Evolutionary conservation across 1,284 basidiomycete genomes (phyloP).

Genomic region (Veloboletus limbatus): DNA sequence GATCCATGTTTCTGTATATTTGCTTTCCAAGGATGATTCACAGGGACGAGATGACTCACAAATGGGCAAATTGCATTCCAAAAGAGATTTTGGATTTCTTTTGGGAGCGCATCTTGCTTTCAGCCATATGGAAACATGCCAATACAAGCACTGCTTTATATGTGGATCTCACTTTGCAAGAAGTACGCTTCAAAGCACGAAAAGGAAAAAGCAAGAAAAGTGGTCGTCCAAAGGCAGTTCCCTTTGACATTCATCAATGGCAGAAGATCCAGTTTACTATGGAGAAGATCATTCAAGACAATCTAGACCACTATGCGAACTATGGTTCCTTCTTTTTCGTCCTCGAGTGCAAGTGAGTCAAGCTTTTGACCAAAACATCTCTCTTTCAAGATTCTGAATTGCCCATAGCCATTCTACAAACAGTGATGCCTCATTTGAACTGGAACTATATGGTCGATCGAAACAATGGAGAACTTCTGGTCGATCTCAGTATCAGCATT

Average conservation of each 20-base stretch:
- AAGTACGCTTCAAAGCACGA: too few relatives aligned
- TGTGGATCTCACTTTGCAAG: slow-evolving; percentile 7
- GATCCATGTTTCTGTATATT: too few relatives aligned
- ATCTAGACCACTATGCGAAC: not conserved
- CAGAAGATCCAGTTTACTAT: too few relatives aligned
- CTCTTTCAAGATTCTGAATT: not conserved
- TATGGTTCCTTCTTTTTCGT: slow-evolving; percentile 21
- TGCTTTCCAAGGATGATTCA: too few relatives aligned
- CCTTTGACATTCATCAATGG: too few relatives aligned
- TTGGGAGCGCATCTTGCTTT: slow-evolving; percentile 7
- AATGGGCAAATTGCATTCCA: slow-evolving; percentile 5
- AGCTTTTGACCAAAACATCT: slow-evolving; percentile 4
- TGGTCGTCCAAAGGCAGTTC: not conserved
- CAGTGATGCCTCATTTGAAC: slow-evolving; percentile 6
- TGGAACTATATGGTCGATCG: slow-evolving; percentile 6
- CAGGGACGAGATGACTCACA: too few relatives aligned
- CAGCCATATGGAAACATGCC: slow-evolving; percentile 3
- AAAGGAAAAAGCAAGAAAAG: slow-evolving; percentile 6
- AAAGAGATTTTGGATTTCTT: slow-evolving; percentile 8
- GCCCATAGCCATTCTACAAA: not conserved
- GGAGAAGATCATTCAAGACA: not conserved
- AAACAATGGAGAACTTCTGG: slow-evolving; percentile 4
- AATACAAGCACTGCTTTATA: slow-evolving; percentile 11
- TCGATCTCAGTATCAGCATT: slow-evolving; percentile 1
- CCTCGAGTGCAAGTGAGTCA: slow-evolving; percentile 10